Evolutionary conservation across 768 basidiomycete species (phyloP).

Genomic region (Pulveroboletus sp.): DNA sequence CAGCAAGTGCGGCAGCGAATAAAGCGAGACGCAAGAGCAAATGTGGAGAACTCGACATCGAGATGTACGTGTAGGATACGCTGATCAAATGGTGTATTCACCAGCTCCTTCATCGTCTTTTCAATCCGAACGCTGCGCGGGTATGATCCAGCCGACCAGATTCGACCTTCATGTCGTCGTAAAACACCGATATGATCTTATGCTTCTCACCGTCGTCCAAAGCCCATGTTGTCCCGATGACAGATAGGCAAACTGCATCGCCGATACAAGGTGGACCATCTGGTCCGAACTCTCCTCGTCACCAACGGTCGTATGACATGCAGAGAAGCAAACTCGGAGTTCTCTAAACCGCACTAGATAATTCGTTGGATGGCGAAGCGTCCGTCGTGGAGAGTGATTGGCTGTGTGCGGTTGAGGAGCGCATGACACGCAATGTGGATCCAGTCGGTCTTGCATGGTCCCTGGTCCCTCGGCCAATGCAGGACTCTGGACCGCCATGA

Average conservation of each 20-base stretch:
- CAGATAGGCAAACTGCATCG: slow-evolving; percentile 1
- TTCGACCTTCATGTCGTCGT: slow-evolving; percentile 3
- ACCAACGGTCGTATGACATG: slow-evolving; percentile 18
- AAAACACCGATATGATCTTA: slow-evolving; percentile 3
- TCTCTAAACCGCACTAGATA: too few relatives aligned
- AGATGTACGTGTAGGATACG: neutral
- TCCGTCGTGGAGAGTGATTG: too few relatives aligned
- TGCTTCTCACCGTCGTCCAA: neutral
- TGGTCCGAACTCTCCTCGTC: neutral
- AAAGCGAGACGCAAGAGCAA: too few relatives aligned
- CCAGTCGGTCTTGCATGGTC: too few relatives aligned
- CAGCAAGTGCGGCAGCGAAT: too few relatives aligned
- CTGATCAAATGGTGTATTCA: slow-evolving; percentile 6
- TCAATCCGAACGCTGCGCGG: slow-evolving; percentile 3
- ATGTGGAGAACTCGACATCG: too few relatives aligned
- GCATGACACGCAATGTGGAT: too few relatives aligned
- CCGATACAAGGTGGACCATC: slow-evolving; percentile 9
- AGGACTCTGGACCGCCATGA: too few relatives aligned
- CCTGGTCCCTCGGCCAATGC: too few relatives aligned
- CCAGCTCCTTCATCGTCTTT: neutral
- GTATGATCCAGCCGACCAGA: slow-evolving; percentile 1
- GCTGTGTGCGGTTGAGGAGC: too few relatives aligned
- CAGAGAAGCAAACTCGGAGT: slow-evolving; percentile 1
- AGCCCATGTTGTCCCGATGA: slow-evolving; percentile 11
- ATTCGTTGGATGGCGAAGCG: too few relatives aligned